Conservation (phyloP, 176 grass and related monocot genomes). For the Elymus sibiricus region DNA sequence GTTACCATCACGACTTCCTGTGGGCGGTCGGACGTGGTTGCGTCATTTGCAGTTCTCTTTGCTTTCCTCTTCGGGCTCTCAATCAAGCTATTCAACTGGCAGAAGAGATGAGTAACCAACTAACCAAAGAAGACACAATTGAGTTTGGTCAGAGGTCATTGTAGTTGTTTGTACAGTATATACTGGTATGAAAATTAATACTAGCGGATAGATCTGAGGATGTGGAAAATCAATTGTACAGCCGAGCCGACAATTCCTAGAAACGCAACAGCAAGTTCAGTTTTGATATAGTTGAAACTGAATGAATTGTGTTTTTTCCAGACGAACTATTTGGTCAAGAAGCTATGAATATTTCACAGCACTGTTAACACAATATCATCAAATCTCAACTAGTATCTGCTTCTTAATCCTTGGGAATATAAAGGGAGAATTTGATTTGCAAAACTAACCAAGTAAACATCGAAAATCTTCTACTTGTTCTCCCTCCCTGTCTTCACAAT, state of each 20-base stretch:
- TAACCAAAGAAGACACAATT: not conserved
- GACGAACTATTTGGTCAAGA: no score
- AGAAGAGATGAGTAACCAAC: slow-evolving; percentile 48
- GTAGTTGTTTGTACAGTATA: not conserved
- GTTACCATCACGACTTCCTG: slow-evolving; percentile 53
- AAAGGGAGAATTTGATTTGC: not conserved
- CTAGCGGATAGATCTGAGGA: not conserved
- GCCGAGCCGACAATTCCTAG: not conserved
- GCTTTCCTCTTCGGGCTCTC: slow-evolving; percentile 65
- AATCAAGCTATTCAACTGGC: slow-evolving; percentile 71
- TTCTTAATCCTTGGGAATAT: not conserved
- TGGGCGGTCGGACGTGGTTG: slow-evolving; percentile 39
- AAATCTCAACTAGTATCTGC: not conserved
- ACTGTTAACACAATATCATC: not conserved
- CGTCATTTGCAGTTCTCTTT: slow-evolving; percentile 47
- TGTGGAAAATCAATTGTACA: not conserved
- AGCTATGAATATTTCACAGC: not conserved
- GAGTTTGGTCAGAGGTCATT: not conserved
- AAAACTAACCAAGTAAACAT: not conserved
- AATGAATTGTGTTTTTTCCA: no score
- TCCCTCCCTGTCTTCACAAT: not conserved
- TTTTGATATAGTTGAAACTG: not conserved
- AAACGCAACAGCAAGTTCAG: not conserved
- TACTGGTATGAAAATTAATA: not conserved
- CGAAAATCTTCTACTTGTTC: not conserved